Evolutionary conservation across 805 yeast species (phyloP), one percentile per base, ranked within the genome.

Genomic region (Candida bentonensis): DNA sequence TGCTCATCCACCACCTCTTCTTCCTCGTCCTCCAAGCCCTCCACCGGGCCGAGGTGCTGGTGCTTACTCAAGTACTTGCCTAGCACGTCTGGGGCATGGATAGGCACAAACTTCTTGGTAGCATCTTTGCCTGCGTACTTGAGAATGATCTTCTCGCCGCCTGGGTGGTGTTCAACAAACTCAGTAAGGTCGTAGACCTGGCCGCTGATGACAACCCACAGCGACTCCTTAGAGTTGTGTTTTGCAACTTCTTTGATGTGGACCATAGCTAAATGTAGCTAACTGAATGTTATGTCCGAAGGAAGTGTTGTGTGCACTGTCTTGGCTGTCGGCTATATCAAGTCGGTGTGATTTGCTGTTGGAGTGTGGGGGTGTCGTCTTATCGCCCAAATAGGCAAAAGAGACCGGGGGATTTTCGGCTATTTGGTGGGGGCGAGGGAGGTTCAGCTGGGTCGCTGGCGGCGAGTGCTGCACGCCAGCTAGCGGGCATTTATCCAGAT

Each of bases 71-170:
- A 64, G 57, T 68, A 75, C 53, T 76, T 76, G 30, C 74, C 78
- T 44, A 89, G 68, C 4, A 85, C 82, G 53, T 87, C 95, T n/a
- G 80, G 74, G 0, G 97, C 92, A 61, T 89, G 98, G 48, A 89
- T 71, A 17, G 95, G 95, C 47, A 81, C 84, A 57, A 86, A 89
- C 7, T 84, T 76, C 53, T 80, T 78, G 4, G 92, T 80, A 9
- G 89, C 94, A 53, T 82, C 86, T 47, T 73, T 76, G 13, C 92
- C 92, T n/a, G 71, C 72, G 33, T 62, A 77, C 55, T 73, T 74
- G 45, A 73, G 59, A 27, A 77, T 73, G 44, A 76, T 70, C 3
- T 64, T 67, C 17, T 69, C 54, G 2, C 83, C 83, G 25, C 83
- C 83, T 9, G 83, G 83, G 52, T 77, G 83, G 39, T 72, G 67